Percentiles rank a stretch among this genome's conserved stretches.
Evolutionary conservation across 2,329 filamentous ascomycete genomes (phyloP).

Genomic region (Cladophialophora psammophila): DNA sequence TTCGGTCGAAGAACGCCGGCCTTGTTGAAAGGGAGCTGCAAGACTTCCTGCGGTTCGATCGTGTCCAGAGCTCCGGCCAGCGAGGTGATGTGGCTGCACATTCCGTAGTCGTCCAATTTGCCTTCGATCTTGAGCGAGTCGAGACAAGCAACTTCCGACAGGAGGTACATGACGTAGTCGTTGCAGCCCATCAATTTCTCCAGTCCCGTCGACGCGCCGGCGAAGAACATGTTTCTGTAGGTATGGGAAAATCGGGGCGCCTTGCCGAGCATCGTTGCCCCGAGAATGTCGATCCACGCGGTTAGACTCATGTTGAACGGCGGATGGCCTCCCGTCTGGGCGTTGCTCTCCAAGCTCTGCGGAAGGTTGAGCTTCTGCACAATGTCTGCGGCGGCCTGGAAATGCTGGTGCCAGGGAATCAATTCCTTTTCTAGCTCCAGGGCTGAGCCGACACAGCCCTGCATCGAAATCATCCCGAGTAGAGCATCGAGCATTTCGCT

Average conservation of each 20-base stretch:
- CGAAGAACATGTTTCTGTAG: constrained; percentile 92
- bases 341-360: constrained; percentile 65
- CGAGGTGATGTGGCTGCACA: constrained; percentile 89
- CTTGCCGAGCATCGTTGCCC: constrained; percentile 86
- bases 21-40: constrained; percentile 65
- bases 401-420: constrained; percentile 98
- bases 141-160: constrained; percentile 95
- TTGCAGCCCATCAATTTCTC: constrained; percentile 97
- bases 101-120: constrained; percentile 78
- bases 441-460: constrained; percentile 85
- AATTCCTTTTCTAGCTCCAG: constrained; percentile 79
- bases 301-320: constrained; percentile 96
- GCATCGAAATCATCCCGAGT: constrained; percentile 94
- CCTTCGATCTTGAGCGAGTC: constrained; percentile 84
- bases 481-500: constrained; percentile 90
- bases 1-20: constrained; percentile 80
- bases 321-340: constrained; percentile 61
- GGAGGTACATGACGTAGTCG: constrained; percentile 95
- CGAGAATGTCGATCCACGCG: constrained; percentile 96
- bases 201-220: constrained; percentile 71
- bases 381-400: constrained; percentile 85
- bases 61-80: constrained; percentile 68
- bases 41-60: constrained; percentile 55
- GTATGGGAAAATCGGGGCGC: constrained; percentile 89
- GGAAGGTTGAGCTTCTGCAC: constrained; percentile 85